Base-by-base conservation (phyloP, 441 rosid genomes). In the Cnidoscolus chayamansa region DNA sequence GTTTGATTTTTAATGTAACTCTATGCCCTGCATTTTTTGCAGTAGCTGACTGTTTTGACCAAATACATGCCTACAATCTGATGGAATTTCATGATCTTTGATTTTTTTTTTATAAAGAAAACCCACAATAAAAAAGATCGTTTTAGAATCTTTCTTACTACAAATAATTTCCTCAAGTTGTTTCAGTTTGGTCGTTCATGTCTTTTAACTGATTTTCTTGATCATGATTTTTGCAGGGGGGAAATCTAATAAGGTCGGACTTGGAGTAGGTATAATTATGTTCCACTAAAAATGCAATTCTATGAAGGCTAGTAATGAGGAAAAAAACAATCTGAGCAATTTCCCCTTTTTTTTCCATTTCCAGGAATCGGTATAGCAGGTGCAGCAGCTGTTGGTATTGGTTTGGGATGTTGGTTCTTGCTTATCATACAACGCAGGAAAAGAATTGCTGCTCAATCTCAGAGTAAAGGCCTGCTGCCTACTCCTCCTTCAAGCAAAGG, bases 291-390 rank as follows among this genome's bases (percentile, higher is more conserved):
- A 30, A 65, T 30, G 10, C 61, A 13, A 10, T 78, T 37, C 12
- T 45, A 43, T 2, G 9, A 47, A 64, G 45, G 45, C 45, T 3
- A 40, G 45, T 3, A 40, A 3, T 40, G 45, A 17, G 50, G 64
- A 53, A 19, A 30, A 19, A 25, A 49, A 70, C 25, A 25, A 72
- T 25, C 53, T 77, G 48, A 74, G 49, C 62, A 51, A 12, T 43
- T 35, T 25, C 25, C 2, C 4, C 2, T 5, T 45, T 48, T 8
- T 3, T n/a, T 40, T 74, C 25, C 9, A 1, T 67, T 77, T 80
- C 60, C 75, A 93, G 98, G 83, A 7, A 63, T 81, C 1, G 68
- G 40, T 1, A 12, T 86, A 37, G 87, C 77, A 45, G 83, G 67
- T 37, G 87, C 77, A 40, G 76, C 30, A 2, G 40, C 82, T 50